Evolutionary conservation across 352 stramenopile species (phyloP).

Genomic region (Pythium coloratum): DNA sequence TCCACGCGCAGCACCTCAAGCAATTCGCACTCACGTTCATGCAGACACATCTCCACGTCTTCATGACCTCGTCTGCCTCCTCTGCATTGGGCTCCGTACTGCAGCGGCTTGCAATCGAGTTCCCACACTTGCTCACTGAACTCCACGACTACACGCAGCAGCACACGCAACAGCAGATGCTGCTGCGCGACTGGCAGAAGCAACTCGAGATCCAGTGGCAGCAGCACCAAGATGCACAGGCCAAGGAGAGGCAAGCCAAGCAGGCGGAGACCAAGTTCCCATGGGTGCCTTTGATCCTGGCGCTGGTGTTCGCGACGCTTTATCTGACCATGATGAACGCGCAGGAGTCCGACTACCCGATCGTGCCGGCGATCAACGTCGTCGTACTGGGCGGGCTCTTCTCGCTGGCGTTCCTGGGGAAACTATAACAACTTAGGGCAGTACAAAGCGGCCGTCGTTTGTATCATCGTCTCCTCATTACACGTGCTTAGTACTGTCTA

Average conservation of each 20-base stretch:
- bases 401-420: slow-evolving; percentile 37
- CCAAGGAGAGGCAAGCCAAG: slow-evolving; percentile 32
- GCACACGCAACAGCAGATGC: slow-evolving; percentile 16
- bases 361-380: slow-evolving; percentile 59
- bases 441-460: background rate
- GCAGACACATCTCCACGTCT: slow-evolving; percentile 30
- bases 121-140: slow-evolving; percentile 45
- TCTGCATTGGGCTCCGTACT: background rate
- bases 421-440: slow-evolving; percentile 8
- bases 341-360: slow-evolving; percentile 44
- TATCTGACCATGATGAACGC: slow-evolving; percentile 56
- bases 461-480: slow-evolving; percentile 1
- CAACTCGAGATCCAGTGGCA: slow-evolving; percentile 28
- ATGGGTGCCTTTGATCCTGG: slow-evolving; percentile 51
- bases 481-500: slow-evolving; percentile 3
- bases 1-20: slow-evolving; percentile 57
- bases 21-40: slow-evolving; percentile 44
- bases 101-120: slow-evolving; percentile 26
- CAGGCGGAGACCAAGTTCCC: slow-evolving; percentile 36
- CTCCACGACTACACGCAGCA: slow-evolving; percentile 32
- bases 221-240: slow-evolving; percentile 32
- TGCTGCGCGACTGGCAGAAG: slow-evolving; percentile 40
- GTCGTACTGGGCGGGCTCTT: slow-evolving; percentile 40
- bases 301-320: slow-evolving; percentile 51
- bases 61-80: background rate